Conservation (phyloP, 1,284 basidiomycete species). For the Neonothopanus nambi region DNA sequence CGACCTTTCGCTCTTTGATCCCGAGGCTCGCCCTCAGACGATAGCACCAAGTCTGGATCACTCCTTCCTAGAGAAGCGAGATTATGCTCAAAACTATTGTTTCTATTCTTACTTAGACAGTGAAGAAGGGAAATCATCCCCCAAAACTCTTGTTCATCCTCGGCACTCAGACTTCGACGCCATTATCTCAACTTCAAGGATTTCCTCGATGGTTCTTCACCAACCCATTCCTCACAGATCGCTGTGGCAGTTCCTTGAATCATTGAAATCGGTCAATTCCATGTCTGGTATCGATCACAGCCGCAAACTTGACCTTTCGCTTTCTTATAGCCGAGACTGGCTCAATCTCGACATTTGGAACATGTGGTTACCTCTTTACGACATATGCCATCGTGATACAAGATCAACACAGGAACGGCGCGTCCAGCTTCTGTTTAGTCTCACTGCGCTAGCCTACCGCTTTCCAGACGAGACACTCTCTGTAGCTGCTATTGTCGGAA, state of each 20-base stretch:
- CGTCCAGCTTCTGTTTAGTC: conserved; percentile 2
- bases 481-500: not conserved
- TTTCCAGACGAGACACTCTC: not conserved
- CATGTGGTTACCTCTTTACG: conserved; percentile 6
- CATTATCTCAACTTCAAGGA: not conserved
- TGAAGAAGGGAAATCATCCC: not conserved
- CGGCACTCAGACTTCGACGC: not conserved
- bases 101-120: not conserved
- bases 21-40: not conserved
- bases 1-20: conserved; percentile 19
- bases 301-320: not conserved
- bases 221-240: not conserved
- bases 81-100: conserved; percentile 11
- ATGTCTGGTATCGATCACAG: not conserved
- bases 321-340: conserved; percentile 10
- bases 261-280: not conserved
- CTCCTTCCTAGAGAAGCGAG: conserved; percentile 10
- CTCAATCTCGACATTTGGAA: not conserved
- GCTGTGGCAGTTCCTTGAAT: not conserved
- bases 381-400: not conserved
- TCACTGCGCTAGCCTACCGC: conserved; percentile 7
- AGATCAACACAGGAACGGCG: not conserved
- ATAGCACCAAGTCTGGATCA: not conserved
- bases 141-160: not conserved
- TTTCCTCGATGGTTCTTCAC: not conserved